Conservation (phyloP, 495 filamentous ascomycete species). For the Hypomontagnella submonticulosa region DNA sequence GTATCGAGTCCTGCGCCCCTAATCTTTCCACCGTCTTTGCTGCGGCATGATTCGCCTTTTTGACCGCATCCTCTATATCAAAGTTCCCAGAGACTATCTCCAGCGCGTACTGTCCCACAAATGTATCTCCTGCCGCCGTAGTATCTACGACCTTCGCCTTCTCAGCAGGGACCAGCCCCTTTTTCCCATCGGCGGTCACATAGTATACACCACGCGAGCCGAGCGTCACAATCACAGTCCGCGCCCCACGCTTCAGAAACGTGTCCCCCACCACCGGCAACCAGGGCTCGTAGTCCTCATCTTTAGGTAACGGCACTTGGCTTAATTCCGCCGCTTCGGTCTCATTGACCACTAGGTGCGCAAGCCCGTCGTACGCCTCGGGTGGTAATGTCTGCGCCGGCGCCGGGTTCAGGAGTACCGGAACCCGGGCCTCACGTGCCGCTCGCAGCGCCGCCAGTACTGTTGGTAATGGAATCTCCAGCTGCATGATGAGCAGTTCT, state of each 20-base stretch:
- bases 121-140: conserved; percentile 94
- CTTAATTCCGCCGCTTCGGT: conserved; percentile 83
- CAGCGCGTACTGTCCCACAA: conserved; percentile 88
- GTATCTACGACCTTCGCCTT: conserved; percentile 86
- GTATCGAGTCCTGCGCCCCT: conserved; percentile 90
- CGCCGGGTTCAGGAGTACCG: conserved; percentile 85
- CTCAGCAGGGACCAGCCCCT: conserved; percentile 63
- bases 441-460: conserved; percentile 71
- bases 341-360: conserved; percentile 89
- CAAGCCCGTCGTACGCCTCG: conserved; percentile 73
- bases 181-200: conserved; percentile 54
- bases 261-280: conserved; percentile 59
- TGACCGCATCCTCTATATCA: conserved; percentile 69
- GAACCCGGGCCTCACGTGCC: conserved; percentile 61
- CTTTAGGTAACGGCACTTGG: conserved; percentile 56
- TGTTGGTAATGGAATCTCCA: conserved; percentile 82
- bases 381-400: conserved; percentile 77
- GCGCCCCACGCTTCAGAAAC: conserved; percentile 75
- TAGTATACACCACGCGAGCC: conserved; percentile 79
- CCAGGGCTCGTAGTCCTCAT: conserved; percentile 59
- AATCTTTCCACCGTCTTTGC: conserved; percentile 78
- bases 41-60: conserved; percentile 76
- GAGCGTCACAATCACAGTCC: conserved; percentile 83
- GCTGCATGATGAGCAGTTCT: conserved; percentile 83
- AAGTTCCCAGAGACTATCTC: conserved; percentile 62